Base-by-base conservation (phyloP, 1,284 basidiomycete genomes). In the Caloboletus firmus region DNA sequence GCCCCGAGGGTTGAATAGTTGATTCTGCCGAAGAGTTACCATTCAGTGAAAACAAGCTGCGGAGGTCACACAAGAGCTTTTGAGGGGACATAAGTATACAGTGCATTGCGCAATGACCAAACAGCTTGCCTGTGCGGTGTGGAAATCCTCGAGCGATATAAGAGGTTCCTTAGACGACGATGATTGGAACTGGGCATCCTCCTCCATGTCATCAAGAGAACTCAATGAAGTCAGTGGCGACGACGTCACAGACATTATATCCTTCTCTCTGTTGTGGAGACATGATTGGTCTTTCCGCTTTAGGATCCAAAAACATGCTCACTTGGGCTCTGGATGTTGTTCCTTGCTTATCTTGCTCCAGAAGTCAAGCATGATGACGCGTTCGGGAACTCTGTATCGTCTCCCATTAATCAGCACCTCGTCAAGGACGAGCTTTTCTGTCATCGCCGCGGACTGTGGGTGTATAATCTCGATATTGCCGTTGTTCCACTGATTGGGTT, bases 301-400 rank as follows among this genome's bases (percentile, higher is more conserved):
- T 28, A 37, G 28, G 28, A 37, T 20, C 15, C 31, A 13, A 46
- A 39, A 42, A 39, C 30, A 51, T 40, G 65, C 76, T 63, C 61
- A 85, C 85, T 66, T 74, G 50, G 71, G 70, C 39, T 68, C 64
- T 45, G 72, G 70, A 48, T 69, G 64, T 36, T 74, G 74, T 32
- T 69, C 69, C 57, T 74, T 79, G 61, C 81, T 79, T 55, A 93
- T 74, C 72, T 91, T 95, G 55, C 85, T 87, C 95, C 96, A 99
- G 66, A 99, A 99, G 69, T 98, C 96, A 46, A 98, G 80, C 49
- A 91, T 81, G 59, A 99, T 91, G 45, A 95, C 81, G 59, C 87
- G 83, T 71, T 99, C 97, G 2, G 96, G 96, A n/a, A 99, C 87
- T 59, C 94, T 81, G 73, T 95, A 98, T 48, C 89, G 83, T 56